Conservation (phyloP, 2,329 filamentous ascomycete genomes). For the Aspergillus sp. region DNA sequence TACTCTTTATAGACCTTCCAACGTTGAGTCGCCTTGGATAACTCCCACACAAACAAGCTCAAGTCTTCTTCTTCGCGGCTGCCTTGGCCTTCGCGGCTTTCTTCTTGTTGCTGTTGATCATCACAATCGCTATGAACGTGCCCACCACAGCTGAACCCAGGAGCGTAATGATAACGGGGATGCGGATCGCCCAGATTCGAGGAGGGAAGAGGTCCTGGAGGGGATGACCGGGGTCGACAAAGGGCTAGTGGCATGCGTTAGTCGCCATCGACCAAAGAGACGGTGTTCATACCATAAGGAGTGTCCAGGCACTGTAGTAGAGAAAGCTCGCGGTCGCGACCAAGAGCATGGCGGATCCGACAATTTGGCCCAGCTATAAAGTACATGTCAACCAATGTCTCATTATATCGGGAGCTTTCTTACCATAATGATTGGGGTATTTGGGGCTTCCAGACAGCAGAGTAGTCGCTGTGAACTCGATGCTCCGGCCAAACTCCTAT, state of each 20-base stretch:
- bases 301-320: conserved; percentile 97
- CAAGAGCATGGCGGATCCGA: conserved; percentile 67
- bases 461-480: not conserved
- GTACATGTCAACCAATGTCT: conserved; percentile 5
- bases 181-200: conserved; percentile 96
- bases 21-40: no score
- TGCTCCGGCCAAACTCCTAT: no score
- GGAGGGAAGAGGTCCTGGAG: conserved; percentile 93
- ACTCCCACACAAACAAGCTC: no score
- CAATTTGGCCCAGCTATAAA: conserved; percentile 82
- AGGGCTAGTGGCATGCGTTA: conserved; percentile 54
- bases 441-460: no score
- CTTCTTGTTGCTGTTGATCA: conserved; percentile 98
- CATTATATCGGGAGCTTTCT: not conserved
- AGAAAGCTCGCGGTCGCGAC: conserved; percentile 63
- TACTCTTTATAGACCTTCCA: no score
- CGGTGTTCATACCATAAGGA: conserved; percentile 67
- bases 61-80: conserved; percentile 70
- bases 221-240: conserved; percentile 89
- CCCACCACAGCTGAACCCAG: conserved; percentile 88
- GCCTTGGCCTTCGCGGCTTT: conserved; percentile 90
- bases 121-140: conserved; percentile 90
- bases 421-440: conserved; percentile 1
- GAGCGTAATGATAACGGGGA: conserved; percentile 91
- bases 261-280: not conserved